Conservation (phyloP, 495 filamentous ascomycete genomes). For the Lentithecium fluviatile region DNA sequence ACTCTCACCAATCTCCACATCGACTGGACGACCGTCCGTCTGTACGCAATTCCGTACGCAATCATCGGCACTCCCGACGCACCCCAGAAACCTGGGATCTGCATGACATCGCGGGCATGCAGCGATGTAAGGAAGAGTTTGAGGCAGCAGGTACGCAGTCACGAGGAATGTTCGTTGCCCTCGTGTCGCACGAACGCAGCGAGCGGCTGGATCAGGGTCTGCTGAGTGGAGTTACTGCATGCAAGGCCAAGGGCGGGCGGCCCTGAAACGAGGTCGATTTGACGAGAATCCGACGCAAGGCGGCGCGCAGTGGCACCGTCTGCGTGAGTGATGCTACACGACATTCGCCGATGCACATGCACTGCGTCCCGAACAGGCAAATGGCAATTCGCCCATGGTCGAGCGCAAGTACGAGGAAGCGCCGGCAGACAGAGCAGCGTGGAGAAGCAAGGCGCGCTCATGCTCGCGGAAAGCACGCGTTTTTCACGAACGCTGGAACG, state of each 20-base stretch:
- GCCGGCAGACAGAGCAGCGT: constrained; percentile 21
- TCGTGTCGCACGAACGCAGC: neutral
- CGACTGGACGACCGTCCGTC: neutral
- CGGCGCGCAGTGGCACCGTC: constrained; percentile 9
- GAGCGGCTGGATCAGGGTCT: constrained; percentile 18
- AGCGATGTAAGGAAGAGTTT: constrained; percentile 17
- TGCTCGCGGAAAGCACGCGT: constrained; percentile 24
- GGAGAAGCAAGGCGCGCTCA: constrained; percentile 25
- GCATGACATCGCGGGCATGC: constrained; percentile 25
- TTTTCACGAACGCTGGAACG: neutral
- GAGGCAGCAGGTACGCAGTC: constrained; percentile 9
- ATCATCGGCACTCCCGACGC: constrained; percentile 2
- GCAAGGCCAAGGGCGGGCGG: constrained; percentile 23
- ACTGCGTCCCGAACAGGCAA: constrained; percentile 8
- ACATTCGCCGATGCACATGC: constrained; percentile 10
- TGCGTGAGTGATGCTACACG: constrained; percentile 31
- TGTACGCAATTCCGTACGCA: neutral
- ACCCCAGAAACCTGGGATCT: constrained; percentile 15
- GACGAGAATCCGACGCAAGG: constrained; percentile 30
- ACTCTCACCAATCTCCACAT: constrained; percentile 24
- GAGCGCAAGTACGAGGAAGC: constrained; percentile 22
- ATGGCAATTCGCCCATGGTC: constrained; percentile 20
- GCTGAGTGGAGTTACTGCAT: constrained; percentile 15
- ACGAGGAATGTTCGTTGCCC: constrained; percentile 12
- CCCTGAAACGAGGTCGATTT: constrained; percentile 21